Base-by-base conservation (phyloP, 2,329 filamentous ascomycete genomes). In the Venturia effusa region DNA sequence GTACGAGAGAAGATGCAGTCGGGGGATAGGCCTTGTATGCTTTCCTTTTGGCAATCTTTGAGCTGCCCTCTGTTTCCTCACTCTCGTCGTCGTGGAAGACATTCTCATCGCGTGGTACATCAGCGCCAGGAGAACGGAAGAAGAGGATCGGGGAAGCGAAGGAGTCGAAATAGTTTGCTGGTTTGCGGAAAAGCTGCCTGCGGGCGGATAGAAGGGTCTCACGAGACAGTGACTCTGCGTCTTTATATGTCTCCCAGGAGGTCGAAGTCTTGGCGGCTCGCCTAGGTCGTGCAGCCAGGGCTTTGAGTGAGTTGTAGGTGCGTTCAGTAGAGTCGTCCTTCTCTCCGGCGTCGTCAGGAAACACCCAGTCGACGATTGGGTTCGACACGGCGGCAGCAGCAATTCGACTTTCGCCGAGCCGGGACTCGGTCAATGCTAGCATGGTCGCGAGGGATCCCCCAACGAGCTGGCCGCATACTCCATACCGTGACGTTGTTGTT, bases 141-240 rank as follows among this genome's bases (percentile, higher is more conserved):
- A 81, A 81, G 54, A 80, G 74, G 3, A 78, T 71, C 3, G 80
- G 79, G 6, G 78, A 80, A 1, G 78, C 78, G 67, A 81, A 82
- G 3, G 77, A 75, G 67, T 82, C 80, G 64, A 80, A 80, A 65
- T 74, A 79, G 61, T 77, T 69, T 48, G 76, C 74, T 13, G 75
- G 72, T 55, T 72, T 75, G 11, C 69, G 67, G 68, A 82, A 82
- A 1, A 80, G 67, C 0, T 68, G 61, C 19, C 72, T 68, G 61
- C 79, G 71, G 30, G 75, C 69, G 22, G 67, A 67, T 22, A 71
- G 68, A 13, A 79, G 66, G 8, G 68, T 69, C 34, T 68, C 45
- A 0, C 69, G 68, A 0, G 73, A 71, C n/a, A 77, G 61, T 7
- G 67, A 54, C 7, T 64, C 30, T 61, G 70, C 71, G 43, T 71